Base-by-base conservation (phyloP, 805 yeast genomes). In the Ogataea henricii region DNA sequence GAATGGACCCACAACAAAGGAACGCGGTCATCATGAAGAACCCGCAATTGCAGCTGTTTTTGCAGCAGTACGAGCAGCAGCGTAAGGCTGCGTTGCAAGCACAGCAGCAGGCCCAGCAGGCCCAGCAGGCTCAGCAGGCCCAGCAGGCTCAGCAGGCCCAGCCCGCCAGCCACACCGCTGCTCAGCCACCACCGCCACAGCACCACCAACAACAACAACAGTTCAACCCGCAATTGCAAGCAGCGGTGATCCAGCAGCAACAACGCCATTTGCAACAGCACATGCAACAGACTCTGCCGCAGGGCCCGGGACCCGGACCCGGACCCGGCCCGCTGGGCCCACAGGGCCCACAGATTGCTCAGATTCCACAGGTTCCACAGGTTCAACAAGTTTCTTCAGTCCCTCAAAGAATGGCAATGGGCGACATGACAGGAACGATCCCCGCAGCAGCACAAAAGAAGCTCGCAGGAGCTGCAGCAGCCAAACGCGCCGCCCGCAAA, bases 281-380 rank as follows among this genome's bases (percentile, higher is more conserved):
- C 16, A 40, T 29, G 16, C 77, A 66, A 49, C 79, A 69, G 55
- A 63, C 58, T 48, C 59, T 54, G 51, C 9, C 34, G 3, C 71
- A 65, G 41, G 64, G 59, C 26, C 62, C 62, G 48, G 72, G 68
- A 50, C 73, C 67, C 25, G 70, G n/a, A n/a, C n/a, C n/a, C n/a
- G n/a, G n/a, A n/a, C n/a, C n/a, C n/a, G n/a, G n/a, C n/a, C n/a
- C n/a, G n/a, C n/a, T n/a, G n/a, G n/a, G n/a, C n/a, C n/a, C n/a
- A n/a, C n/a, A n/a, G n/a, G n/a, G n/a, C n/a, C n/a, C 74, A 40
- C 77, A 70, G 44, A 8, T 8, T 22, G 8, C 25, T 22, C 8
- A 8, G 8, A 8, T 6, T 8, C 25, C 25, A 22, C 25, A 22
- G 25, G 25, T 22, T 8, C 25, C 25, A 6, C 8, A 6, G 25